Evolutionary conservation across 352 stramenopile species (phyloP), one percentile per base, ranked within the genome.

Genomic region (Phytopythium boreale): DNA sequence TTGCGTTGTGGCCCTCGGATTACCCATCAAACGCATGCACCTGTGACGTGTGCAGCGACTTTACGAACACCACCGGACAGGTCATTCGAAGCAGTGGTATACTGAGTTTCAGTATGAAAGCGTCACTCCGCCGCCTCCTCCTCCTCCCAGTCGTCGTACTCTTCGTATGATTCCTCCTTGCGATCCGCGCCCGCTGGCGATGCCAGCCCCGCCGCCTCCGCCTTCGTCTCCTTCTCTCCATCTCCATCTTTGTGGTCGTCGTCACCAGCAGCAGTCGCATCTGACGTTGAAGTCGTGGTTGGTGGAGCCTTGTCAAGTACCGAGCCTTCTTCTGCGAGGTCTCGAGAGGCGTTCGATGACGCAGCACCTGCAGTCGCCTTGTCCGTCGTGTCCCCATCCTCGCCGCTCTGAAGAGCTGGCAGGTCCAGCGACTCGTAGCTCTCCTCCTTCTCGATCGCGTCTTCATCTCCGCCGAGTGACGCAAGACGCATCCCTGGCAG

Each of bases 351-450:
- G 10, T 7, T 14, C 50, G 62, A 57, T 26, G 73, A 64, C 41
- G 60, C n/a, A 36, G 24, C 43, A 39, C n/a, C 26, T 27, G 46
- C 22, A 9, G 44, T 24, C 22, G n/a, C 17, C 34, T 46, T 19
- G 11, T 20, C 36, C 10, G 14, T 26, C 36, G 63, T 26, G 41
- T 4, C 37, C 9, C 26, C 39, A n/a, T 34, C n/a, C 34, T 66
- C 56, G 39, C 22, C 41, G 56, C 59, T 69, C 15, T 70, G 55
- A 15, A 89, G 66, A 9, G 63, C 77, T 34, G 82, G 80, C 6
- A 89, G 64, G 27, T 82, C 77, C 46, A 90, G 64, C 24, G 82
- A 90, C 17, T 90, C 78, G 64, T 86, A 90, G 61, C 82, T 90
- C 41, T 88, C 77, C 22, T 81, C 75, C 15, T 73, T 73, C 39